Conservation (phyloP, 73 alveolate species). For the Paramecium caudatum region DNA sequence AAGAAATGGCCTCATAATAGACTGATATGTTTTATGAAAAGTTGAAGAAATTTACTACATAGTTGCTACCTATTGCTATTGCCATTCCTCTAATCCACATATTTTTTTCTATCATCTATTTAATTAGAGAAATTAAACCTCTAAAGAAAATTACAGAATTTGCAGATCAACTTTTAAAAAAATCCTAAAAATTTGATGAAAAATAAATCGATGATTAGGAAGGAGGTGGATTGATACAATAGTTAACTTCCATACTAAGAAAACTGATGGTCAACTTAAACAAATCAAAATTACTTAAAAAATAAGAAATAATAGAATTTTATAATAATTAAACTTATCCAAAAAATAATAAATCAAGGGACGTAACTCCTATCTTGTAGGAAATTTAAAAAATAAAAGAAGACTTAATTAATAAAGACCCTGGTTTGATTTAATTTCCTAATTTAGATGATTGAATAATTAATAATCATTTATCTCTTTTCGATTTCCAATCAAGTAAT, state of each 20-base stretch:
- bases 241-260: not conserved
- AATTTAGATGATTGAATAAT: slow-evolving; percentile 33
- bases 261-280: not conserved
- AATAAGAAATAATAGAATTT: slow-evolving; percentile 3
- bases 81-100: not conserved
- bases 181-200: slow-evolving; percentile 6
- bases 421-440: slow-evolving; percentile 13
- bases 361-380: not conserved
- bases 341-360: not conserved
- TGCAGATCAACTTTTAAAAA: slow-evolving; percentile 24
- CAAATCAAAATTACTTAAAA: slow-evolving; percentile 5
- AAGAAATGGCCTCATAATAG: not conserved
- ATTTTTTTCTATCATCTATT: not conserved
- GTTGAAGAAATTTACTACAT: not conserved
- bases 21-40: not conserved
- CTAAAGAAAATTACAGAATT: not conserved
- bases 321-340: slow-evolving; percentile 30
- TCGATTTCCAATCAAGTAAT: slow-evolving; percentile 73
- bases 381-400: not conserved
- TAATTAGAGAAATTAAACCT: slow-evolving; percentile 16
- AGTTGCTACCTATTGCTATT: not conserved
- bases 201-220: not conserved
- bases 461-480: slow-evolving; percentile 73
- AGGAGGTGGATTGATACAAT: not conserved
- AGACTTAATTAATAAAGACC: slow-evolving; percentile 5